Percentiles rank a stretch among this genome's conserved stretches.
Evolutionary conservation across 148 eudicot genomes (phyloP).

Genomic region (Rhododendron simsii): DNA sequence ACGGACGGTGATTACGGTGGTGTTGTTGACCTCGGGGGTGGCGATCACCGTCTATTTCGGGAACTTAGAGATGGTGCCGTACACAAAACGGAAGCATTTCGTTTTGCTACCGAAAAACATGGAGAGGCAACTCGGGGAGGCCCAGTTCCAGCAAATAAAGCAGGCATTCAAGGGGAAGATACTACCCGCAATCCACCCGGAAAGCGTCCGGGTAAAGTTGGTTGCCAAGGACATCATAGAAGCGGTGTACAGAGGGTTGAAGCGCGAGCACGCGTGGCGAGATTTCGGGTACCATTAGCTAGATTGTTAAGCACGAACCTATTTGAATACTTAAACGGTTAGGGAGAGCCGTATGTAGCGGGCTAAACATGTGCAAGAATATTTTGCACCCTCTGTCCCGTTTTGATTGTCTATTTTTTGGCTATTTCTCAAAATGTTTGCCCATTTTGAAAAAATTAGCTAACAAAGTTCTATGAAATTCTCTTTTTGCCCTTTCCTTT

Average conservation of each 20-base stretch:
- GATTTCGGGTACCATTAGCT: constrained; percentile 32
- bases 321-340: no score
- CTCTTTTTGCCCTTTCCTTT: neutral
- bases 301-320: no score
- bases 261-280: constrained; percentile 57
- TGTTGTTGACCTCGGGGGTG: constrained; percentile 43
- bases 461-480: neutral
- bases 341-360: no score
- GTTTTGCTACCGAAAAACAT: constrained; percentile 40
- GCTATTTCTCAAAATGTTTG: no score
- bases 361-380: no score
- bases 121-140: constrained; percentile 56
- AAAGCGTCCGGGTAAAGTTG: constrained; percentile 59
- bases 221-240: constrained; percentile 65
- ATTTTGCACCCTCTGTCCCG: no score
- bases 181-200: constrained; percentile 69
- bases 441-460: no score
- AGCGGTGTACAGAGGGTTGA: constrained; percentile 70
- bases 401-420: no score
- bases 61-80: constrained; percentile 58
- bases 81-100: constrained; percentile 72
- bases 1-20: constrained; percentile 37
- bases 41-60: constrained; percentile 48
- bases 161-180: constrained; percentile 55
- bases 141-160: constrained; percentile 43